Conservation (phyloP, 2,329 filamentous ascomycete species). For the Colletotrichum sp. region DNA sequence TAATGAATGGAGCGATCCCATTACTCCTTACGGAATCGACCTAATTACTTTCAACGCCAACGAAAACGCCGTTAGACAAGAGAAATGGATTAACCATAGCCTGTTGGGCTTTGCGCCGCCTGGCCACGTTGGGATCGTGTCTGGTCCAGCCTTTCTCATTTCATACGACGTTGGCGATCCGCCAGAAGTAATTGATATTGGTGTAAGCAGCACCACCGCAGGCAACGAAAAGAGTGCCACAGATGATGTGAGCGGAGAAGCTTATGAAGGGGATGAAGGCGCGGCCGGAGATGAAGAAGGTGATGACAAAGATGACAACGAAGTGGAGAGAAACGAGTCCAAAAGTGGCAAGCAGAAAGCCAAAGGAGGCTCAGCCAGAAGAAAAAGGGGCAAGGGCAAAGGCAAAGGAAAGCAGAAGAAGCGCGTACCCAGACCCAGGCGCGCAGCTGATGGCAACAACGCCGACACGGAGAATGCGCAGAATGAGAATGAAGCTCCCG, state of each 20-base stretch:
- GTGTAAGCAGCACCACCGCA: fast-evolving
- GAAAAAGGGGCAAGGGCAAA: fast-evolving
- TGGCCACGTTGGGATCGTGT: neutral
- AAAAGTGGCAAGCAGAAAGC: neutral
- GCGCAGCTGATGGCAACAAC: fast-evolving
- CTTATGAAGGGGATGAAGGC: neutral
- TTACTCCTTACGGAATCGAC: neutral
- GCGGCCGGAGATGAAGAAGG: too few relatives aligned
- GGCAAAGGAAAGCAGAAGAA: neutral
- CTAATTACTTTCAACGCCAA: neutral
- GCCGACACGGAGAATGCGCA: fast-evolving
- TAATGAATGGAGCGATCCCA: fast-evolving
- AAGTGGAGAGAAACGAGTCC: fast-evolving
- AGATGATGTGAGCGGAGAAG: fast-evolving
- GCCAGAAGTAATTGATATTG: fast-evolving
- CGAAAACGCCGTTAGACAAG: neutral
- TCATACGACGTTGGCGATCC: neutral
- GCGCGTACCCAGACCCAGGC: neutral
- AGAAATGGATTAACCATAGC: neutral
- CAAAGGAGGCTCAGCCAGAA: neutral
- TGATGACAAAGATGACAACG: fast-evolving
- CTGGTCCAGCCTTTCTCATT: neutral
- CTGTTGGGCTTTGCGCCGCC: neutral
- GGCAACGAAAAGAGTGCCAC: neutral
- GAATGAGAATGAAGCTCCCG: neutral